Base-by-base conservation (phyloP, 2,329 filamentous ascomycete species). In the Alternaria conjuncta region DNA sequence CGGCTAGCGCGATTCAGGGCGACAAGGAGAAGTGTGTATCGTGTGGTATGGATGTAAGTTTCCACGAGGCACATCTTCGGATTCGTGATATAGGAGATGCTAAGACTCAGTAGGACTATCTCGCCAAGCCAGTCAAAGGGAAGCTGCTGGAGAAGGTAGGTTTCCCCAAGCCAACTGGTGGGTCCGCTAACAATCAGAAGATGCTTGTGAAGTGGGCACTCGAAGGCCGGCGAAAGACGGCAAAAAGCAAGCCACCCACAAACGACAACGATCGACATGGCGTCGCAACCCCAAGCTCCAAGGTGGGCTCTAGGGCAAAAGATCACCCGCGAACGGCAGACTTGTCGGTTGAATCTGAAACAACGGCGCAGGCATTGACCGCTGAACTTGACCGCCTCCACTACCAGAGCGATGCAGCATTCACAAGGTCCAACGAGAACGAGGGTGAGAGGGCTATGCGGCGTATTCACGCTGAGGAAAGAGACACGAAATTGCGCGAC, bases 1-100 rank as follows among this genome's bases (percentile, higher is more conserved):
- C 91, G 0, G 92, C 91, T 5, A 92, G 89, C 5, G 91, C 91
- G 0, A 93, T 93, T 44, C 90, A 92, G 74, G 91, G 91, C 5
- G 91, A 94, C 71, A 84, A 86, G 53, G 91, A 93, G 75, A 93
- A 92, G 74, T 93, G 91, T 63, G 86, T 85, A 64, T 89, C 90
- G n/a, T 65, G 63, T 9, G 91, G 91, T 30, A 93, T 93, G 91
- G 90, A 93, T 66, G 76, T 78, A 59, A 76, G 75, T 73, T 18
- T n/a, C 55, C 20, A 56, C 36, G 20, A 51, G 26, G 30, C 21
- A 15, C 60, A 54, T 56, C 45, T 60, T 57, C 55, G 57, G 57
- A 61, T 58, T 57, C 46, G 49, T 61, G 44, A 49, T 55, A 49
- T 66, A 50, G 49, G 57, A 60, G 55, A 67, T 68, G 53, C 70